Evolutionary conservation across 176 grass and related monocot species (phyloP).

Genomic region (Triticum monococcum): DNA sequence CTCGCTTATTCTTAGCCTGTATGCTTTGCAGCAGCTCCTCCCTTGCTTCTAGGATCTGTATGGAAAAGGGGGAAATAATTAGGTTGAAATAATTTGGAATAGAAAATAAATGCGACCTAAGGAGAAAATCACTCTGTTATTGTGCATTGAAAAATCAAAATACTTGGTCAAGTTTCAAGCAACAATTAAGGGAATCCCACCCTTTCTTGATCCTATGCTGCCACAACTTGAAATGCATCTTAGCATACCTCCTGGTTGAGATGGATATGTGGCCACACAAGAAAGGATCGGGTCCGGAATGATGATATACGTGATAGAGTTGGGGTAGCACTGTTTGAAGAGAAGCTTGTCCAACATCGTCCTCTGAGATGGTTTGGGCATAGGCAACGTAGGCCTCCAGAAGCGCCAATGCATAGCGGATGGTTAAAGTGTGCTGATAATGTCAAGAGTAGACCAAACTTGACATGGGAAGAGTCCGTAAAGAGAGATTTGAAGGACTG

Average conservation of each 20-base stretch:
- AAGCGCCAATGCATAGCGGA: no score
- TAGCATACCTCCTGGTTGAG: not conserved
- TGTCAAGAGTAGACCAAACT: no score
- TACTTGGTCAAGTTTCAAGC: not conserved
- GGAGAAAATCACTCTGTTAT: not conserved
- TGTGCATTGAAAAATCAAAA: not conserved
- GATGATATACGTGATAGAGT: no score
- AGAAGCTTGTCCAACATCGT: no score
- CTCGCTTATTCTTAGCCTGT: constrained; percentile 34
- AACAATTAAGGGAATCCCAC: not conserved
- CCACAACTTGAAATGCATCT: not conserved
- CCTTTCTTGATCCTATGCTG: not conserved
- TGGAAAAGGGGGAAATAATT: not conserved
- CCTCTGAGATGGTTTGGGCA: no score
- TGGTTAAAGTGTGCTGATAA: no score
- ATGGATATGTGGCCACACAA: no score
- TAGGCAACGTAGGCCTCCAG: no score
- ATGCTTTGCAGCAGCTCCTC: constrained; percentile 48
- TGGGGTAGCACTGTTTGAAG: no score
- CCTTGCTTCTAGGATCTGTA: constrained; percentile 64
- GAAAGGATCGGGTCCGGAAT: no score
- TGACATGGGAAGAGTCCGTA: no score
- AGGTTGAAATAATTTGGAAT: not conserved
- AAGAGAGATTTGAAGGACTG: no score
- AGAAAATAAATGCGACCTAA: not conserved